Percentiles rank a stretch among this genome's conserved stretches.
These are phyloP conservation scores for Trichoderma endophyticum DNA, from an alignment of 2,329 filamentous ascomycete genomes.

Conservation along the genomic window DNA sequence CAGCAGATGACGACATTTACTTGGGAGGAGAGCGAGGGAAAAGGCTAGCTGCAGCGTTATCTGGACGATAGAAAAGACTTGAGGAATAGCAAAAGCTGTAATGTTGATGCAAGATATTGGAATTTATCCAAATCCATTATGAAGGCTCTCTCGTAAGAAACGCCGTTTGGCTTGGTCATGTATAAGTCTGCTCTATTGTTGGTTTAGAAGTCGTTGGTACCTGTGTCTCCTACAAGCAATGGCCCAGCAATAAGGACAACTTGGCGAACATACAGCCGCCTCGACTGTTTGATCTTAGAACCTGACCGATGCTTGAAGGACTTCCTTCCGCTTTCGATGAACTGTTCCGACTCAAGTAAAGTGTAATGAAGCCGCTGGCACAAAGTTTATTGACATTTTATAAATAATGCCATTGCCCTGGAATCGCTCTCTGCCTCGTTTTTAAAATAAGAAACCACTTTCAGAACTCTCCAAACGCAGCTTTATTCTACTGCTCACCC, in stretches of 20 bases:
- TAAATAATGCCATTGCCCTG: neutral
- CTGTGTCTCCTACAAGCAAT: no score
- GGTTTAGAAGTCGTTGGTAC: no score
- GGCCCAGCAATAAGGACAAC: no score
- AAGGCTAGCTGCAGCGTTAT: conserved; percentile 44
- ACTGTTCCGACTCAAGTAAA: neutral
- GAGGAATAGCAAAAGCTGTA: neutral
- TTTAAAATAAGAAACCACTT: neutral
- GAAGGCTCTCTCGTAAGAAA: neutral
- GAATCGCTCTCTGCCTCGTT: neutral
- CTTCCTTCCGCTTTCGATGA: neutral
- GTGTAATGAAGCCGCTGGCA: neutral
- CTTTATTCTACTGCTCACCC: neutral
- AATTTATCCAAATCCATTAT: neutral
- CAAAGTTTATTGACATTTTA: neutral
- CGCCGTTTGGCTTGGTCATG: neutral
- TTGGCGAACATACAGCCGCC: no score
- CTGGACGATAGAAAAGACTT: conserved; percentile 24
- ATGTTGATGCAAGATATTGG: neutral
- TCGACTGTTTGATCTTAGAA: no score
- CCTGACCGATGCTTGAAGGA: no score
- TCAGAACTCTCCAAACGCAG: neutral
- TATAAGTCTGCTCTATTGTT: no score
- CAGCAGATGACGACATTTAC: conserved; percentile 58
- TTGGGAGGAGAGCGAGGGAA: conserved; percentile 56